Percentiles rank a stretch among this genome's conserved stretches.
These are phyloP conservation scores for Cutaneotrichosporon cutaneum DNA, from an alignment of 1,284 basidiomycete genomes.

Conservation along the genomic window DNA sequence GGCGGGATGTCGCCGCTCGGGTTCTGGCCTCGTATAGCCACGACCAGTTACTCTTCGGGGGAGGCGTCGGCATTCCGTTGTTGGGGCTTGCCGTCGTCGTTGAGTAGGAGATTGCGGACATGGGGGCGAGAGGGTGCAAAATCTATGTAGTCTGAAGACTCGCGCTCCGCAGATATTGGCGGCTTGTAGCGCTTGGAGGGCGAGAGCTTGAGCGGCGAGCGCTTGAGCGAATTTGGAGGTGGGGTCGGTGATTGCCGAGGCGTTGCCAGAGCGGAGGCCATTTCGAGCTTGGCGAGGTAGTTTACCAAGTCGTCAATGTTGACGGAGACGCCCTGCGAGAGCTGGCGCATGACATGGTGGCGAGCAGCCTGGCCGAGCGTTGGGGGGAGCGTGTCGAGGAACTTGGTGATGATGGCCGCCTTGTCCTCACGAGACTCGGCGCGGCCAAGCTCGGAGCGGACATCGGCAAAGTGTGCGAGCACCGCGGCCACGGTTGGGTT, in stretches of 20 bases:
- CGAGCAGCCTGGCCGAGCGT: constrained; percentile 15
- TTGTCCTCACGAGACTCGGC: constrained; percentile 11
- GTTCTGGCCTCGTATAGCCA: not conserved
- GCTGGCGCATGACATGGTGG: constrained; percentile 12
- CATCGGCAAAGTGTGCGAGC: constrained; percentile 6
- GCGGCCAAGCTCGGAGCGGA: constrained; percentile 11
- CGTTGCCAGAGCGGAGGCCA: constrained; percentile 8
- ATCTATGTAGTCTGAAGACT: constrained; percentile 11
- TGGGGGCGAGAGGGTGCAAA: constrained; percentile 22
- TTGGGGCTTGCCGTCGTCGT: not conserved
- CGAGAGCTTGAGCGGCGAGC: not conserved
- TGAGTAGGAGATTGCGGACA: constrained; percentile 15
- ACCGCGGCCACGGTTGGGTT: constrained; percentile 3
- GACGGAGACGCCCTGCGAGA: constrained; percentile 7
- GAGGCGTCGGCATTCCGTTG: not conserved
- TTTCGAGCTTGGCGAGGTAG: constrained; percentile 21
- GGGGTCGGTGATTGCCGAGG: not conserved
- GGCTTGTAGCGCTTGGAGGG: not conserved
- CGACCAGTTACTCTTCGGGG: not conserved
- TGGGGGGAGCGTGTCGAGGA: constrained; percentile 18
- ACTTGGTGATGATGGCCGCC: constrained; percentile 1
- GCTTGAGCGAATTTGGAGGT: not conserved
- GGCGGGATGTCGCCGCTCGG: not conserved
- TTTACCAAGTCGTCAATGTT: constrained; percentile 21
- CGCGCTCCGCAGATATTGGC: not conserved